These are phyloP conservation scores for Syzygium oleosum DNA, from an alignment of 345 rosid species.

Conservation along the genomic window DNA sequence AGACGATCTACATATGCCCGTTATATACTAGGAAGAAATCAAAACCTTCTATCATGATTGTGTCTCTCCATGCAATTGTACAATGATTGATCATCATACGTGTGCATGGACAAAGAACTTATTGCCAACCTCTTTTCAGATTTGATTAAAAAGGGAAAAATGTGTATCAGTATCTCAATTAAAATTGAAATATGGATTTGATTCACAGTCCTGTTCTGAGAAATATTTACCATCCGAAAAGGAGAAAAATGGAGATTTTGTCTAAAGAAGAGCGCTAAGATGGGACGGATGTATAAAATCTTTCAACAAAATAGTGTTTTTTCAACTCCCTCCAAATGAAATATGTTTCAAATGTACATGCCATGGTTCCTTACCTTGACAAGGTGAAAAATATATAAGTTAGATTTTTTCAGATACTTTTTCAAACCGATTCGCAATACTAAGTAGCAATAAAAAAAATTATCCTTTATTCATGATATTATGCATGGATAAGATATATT, in stretches of 20 bases:
- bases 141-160: background rate
- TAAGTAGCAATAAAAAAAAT: background rate
- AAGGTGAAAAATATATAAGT: background rate
- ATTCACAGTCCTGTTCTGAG: background rate
- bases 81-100: background rate
- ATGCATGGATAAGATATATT: background rate
- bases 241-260: background rate
- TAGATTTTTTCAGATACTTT: background rate
- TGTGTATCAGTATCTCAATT: background rate
- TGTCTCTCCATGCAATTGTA: background rate
- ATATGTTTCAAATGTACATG: background rate
- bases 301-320: background rate
- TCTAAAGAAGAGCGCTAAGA: background rate
- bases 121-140: background rate
- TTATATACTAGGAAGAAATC: background rate
- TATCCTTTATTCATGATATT: background rate
- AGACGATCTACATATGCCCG: background rate
- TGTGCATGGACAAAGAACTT: background rate
- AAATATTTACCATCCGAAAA: background rate
- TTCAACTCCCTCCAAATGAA: background rate
- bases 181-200: background rate
- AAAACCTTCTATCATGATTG: background rate
- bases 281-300: background rate
- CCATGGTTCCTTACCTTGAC: background rate
- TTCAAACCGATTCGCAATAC: background rate